Conservation (phyloP, 768 basidiomycete genomes). For the Phylloporus rhodoxanthus region DNA sequence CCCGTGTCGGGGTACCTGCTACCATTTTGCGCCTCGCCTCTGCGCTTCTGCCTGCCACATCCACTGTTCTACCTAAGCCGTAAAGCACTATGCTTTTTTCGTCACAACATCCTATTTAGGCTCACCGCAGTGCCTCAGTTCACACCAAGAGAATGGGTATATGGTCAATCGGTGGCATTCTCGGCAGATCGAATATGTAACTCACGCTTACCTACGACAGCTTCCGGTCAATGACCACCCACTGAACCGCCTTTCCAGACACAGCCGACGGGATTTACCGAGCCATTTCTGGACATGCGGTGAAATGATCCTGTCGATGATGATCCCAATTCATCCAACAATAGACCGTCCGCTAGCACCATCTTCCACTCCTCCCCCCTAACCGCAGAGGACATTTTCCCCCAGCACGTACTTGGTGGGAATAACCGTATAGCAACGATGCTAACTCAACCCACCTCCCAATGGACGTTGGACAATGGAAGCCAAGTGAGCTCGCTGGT, state of each 20-base stretch:
- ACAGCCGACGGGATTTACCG: slow-evolving; percentile 11
- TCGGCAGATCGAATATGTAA: slow-evolving; percentile 4
- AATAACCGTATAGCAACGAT: slow-evolving; percentile 2
- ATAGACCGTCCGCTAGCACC: slow-evolving; percentile 1
- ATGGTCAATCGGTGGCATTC: slow-evolving; percentile 15
- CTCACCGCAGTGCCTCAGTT: slow-evolving; percentile 3
- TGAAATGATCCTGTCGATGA: slow-evolving; percentile 4
- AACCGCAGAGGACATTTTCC: slow-evolving; percentile 7
- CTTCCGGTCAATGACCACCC: background rate
- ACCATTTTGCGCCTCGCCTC: background rate
- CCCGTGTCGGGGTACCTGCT: background rate
- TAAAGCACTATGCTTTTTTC: background rate
- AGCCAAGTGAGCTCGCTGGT: background rate
- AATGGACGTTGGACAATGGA: background rate
- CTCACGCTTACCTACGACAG: background rate
- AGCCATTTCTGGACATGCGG: slow-evolving; percentile 2
- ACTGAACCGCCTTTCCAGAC: slow-evolving; percentile 1
- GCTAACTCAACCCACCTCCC: background rate
- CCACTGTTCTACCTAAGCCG: slow-evolving; percentile 1
- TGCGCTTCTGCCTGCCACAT: background rate
- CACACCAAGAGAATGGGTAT: background rate
- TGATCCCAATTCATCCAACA: slow-evolving; percentile 12
- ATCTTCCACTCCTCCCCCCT: background rate
- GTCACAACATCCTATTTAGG: background rate
- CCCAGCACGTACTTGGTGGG: slow-evolving; percentile 11